These are phyloP conservation scores for Cotoneaster glaucophyllus DNA, from an alignment of 306 rosid genomes.

Conservation along the genomic window DNA sequence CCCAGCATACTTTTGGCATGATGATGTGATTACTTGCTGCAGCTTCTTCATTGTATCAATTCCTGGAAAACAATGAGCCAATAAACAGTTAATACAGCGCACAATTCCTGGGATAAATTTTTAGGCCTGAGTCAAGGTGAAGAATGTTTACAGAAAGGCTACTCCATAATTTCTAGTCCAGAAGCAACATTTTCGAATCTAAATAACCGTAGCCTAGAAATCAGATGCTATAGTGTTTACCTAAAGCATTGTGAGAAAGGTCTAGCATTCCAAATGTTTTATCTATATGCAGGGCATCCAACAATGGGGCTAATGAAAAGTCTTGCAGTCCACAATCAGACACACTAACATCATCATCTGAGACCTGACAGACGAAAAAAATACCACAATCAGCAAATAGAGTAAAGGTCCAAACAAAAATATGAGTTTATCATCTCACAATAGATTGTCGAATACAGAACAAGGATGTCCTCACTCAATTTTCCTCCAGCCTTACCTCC, in stretches of 20 bases:
- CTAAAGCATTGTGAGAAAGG: conserved; percentile 87
- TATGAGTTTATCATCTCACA: neutral
- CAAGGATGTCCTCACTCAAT: neutral
- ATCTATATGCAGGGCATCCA: conserved; percentile 64
- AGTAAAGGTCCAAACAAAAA: neutral
- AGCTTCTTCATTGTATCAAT: conserved; percentile 80
- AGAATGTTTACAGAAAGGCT: conserved; percentile 11
- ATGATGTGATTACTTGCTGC: conserved; percentile 61
- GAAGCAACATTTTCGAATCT: conserved; percentile 1
- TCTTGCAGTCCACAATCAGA: conserved; percentile 91
- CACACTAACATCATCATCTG: conserved; percentile 77
- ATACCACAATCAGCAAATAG: conserved; percentile 11
- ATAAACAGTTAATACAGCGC: conserved; percentile 11
- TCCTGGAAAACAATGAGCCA: conserved; percentile 46
- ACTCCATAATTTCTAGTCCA: neutral
- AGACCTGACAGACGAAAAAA: conserved; percentile 48
- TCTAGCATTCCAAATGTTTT: conserved; percentile 76
- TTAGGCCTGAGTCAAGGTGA: neutral
- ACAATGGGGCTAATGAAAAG: conserved; percentile 69
- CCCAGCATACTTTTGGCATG: conserved; percentile 65
- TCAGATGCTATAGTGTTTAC: conserved; percentile 25
- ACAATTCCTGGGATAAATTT: neutral
- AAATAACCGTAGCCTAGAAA: neutral
- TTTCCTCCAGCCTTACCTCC: conserved; percentile 48
- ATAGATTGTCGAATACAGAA: conserved; percentile 6